Base-by-base conservation (phyloP, 495 filamentous ascomycete genomes). In the Xanthoparmelia taractica region DNA sequence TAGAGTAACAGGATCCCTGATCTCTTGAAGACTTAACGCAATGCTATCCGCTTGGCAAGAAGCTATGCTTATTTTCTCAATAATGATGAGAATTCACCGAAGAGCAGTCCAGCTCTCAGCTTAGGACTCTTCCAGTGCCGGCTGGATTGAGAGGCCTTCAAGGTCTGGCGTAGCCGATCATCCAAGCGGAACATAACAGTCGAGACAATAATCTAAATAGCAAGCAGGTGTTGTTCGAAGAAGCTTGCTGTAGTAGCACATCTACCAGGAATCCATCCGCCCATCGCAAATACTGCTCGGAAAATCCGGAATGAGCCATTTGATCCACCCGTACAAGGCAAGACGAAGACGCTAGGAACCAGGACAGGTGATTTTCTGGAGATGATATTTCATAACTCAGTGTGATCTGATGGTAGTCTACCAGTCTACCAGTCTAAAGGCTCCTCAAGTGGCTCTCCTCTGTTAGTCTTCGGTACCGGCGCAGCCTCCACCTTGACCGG, bases 341-440 rank as follows among this genome's bases (percentile, higher is more conserved):
- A 4, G 12, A 3, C 23, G 25, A 25, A 13, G 3, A 48, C 23
- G 23, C 23, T 13, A 48, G 10, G n/a, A 6, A 25, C 45, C n/a
- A 13, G n/a, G n/a, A 48, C n/a, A 25, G 23, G n/a, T 48, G 45
- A 25, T 11, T 25, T 13, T 48, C 8, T 18, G n/a, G 23, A 27
- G 25, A 38, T 25, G 2, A 40, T 58, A 5, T 27, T 58, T 37
- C 34, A 25, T 25, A 38, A 15, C 18, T 38, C 34, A 61, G 45
- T 61, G 45, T 52, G 34, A 36, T 7, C 15, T 45, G 25, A 33
- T 5, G 12, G 43, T 23, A 33, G 25, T 7, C 61, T 52, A 98
- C 94, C 94, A 33, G 25, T 7, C 61, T 52, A 98, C 94, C 94
- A 98, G 70, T 97, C 92, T 59, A 96, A 77, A 40, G 94, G 92